Conservation (phyloP, 140 eudicot species). For the Artemisia princeps region DNA sequence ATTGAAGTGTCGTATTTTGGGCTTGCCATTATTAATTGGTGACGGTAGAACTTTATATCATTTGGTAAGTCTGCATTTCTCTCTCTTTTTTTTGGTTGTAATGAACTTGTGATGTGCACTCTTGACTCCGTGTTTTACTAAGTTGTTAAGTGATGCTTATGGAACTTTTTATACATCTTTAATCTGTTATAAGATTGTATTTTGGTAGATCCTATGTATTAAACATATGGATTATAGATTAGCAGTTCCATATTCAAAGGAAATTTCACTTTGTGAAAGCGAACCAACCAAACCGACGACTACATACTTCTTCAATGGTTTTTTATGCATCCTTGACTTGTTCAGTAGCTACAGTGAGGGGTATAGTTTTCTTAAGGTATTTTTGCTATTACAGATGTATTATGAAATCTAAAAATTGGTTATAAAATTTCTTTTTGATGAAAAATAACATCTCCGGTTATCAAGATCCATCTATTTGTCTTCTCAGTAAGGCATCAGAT, state of each 20-base stretch:
- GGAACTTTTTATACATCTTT: constrained; percentile 3
- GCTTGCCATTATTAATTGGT: no score
- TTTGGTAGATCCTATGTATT: not conserved
- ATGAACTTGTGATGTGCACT: constrained; percentile 13
- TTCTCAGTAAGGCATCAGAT: no score
- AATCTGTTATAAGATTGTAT: constrained; percentile 1
- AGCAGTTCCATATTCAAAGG: not conserved
- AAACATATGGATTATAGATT: not conserved
- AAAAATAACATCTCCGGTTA: no score
- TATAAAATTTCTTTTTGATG: no score
- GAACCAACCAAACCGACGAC: not conserved
- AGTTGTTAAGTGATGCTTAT: constrained; percentile 21
- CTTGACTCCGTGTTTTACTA: constrained; percentile 9
- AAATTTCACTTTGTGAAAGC: not conserved
- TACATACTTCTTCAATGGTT: not conserved
- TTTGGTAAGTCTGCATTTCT: constrained; percentile 3
- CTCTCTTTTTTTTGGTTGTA: not conserved
- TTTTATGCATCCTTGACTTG: not conserved
- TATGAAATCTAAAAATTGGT: no score
- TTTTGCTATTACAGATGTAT: no score
- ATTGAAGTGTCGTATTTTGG: not conserved
- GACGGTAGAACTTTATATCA: not conserved
- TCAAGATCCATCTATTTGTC: no score
- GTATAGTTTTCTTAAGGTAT: no score
- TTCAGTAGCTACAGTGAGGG: not conserved